Base-by-base conservation (phyloP, 2,329 filamentous ascomycete species). In the Pseudodiploospora longispora region DNA sequence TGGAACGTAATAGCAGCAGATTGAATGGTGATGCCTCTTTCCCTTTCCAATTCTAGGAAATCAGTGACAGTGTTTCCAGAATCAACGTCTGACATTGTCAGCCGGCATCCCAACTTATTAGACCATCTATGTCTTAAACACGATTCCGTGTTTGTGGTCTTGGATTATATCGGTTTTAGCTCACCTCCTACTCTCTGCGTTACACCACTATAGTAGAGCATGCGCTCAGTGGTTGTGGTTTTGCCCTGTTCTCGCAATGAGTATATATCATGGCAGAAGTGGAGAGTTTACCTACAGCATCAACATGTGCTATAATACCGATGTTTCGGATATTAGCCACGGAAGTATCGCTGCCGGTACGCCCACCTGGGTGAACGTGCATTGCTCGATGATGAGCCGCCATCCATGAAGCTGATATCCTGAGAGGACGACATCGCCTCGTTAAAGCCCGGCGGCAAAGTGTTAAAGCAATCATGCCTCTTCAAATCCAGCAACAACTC, bases 301-400 rank as follows among this genome's bases (percentile, higher is more conserved):
- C 93, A 52, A 98, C 95, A 64, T 98, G 93, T 47, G 93, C 93
- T 63, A 98, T 96, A 54, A 98, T 97, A 49, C 93, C 93, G 61
- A 98, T 96, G 60, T 98, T 98, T 55, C 91, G 78, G 41, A 90
- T 93, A 55, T 78, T 78, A 39, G 60, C 52, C 6, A 66, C 49
- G 27, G 40, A 27, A 30, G 44, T 37, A 27, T 35, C 40, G 19
- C 30, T 28, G 10, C n/a, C 27, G 12, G 41, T 30, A 10, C 10
- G 12, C 6, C 43, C 36, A 12, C 12, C 30, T 2, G 29, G 10
- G 6, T 36, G 33, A 6, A 10, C 30, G 10, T 48, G 28, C 9
- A 35, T 1, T 27, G 4, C 5, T 30, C 33, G 4, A 12, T 32
- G n/a, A 30, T 41, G 30, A 41, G 49, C 6, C 43, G 38, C 41